Conservation (phyloP, 306 rosid species). For the Quercus wislizeni region DNA sequence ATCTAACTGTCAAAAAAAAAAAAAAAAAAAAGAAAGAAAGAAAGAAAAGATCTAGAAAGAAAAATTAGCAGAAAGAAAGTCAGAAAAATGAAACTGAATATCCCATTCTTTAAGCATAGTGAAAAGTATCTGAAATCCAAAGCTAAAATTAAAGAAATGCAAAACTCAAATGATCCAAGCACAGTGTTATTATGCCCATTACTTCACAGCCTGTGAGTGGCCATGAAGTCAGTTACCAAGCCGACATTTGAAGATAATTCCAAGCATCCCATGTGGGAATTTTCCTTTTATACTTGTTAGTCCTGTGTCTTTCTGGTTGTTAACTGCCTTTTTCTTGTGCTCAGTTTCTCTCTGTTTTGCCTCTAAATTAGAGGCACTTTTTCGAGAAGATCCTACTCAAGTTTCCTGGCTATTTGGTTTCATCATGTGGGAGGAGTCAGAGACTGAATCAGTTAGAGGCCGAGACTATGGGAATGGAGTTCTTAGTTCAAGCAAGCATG, state of each 20-base stretch:
- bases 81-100: conserved; percentile 32
- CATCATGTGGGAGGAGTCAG: conserved; percentile 99
- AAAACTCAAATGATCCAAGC: conserved; percentile 34
- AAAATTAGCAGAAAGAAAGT: neutral
- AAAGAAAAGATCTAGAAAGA: conserved; percentile 1
- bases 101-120: conserved; percentile 18
- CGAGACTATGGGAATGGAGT: conserved; percentile 67
- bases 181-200: conserved; percentile 51
- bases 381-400: conserved; percentile 13
- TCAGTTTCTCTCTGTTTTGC: conserved; percentile 16
- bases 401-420: conserved; percentile 28
- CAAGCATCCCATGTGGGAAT: conserved; percentile 77
- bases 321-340: conserved; percentile 10
- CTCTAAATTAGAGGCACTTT: conserved; percentile 32
- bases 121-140: conserved; percentile 13
- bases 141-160: conserved; percentile 15
- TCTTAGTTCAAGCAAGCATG: conserved; percentile 59
- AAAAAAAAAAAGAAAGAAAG: neutral
- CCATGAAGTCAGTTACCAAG: conserved; percentile 31
- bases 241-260: conserved; percentile 67
- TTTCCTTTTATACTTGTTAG: conserved; percentile 24
- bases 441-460: conserved; percentile 52
- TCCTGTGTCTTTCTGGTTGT: conserved; percentile 6
- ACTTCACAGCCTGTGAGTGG: conserved; percentile 71
- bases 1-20: no score